A percentile compares a stretch with the other conserved stretches of the same genome.
Conservation (phyloP, 108 stramenopile genomes). For the Chaetoceros tenuissimus region DNA sequence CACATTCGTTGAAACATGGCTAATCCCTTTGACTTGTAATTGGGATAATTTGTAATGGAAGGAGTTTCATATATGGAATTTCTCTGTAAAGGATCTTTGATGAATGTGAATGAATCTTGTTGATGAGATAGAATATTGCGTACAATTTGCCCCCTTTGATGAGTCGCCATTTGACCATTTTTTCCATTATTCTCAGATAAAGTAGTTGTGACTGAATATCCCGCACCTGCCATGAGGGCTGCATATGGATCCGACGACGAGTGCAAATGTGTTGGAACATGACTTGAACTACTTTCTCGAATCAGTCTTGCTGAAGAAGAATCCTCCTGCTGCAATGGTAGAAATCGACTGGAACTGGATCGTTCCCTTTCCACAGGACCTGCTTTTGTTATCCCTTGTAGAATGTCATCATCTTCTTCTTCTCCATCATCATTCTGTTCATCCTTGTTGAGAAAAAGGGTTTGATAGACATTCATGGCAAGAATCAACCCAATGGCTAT, state of each 20-base stretch:
- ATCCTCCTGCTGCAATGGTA: background rate
- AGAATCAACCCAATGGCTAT: background rate
- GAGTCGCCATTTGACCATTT: constrained; percentile 8
- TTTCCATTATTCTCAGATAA: background rate
- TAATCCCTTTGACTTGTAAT: constrained; percentile 8
- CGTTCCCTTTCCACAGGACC: background rate
- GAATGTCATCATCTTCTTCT: background rate
- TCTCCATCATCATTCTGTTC: background rate
- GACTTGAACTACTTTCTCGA: background rate
- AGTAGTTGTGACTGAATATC: constrained; percentile 11
- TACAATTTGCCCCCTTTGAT: constrained; percentile 23
- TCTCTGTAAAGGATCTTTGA: constrained; percentile 22
- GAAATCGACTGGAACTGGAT: background rate
- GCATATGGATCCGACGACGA: constrained; percentile 10
- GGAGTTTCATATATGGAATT: constrained; percentile 3
- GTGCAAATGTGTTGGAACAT: background rate
- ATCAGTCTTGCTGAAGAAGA: background rate
- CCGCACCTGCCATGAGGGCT: constrained; percentile 28
- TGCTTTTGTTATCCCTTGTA: background rate
- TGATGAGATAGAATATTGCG: background rate
- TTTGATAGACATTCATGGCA: background rate
- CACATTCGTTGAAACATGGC: constrained; percentile 40
- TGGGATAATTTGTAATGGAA: background rate
- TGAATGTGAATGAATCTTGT: constrained; percentile 9
- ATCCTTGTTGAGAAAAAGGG: background rate